These are phyloP conservation scores for Komagataella pseudopastoris DNA, from an alignment of 805 yeast species.

Conservation along the genomic window DNA sequence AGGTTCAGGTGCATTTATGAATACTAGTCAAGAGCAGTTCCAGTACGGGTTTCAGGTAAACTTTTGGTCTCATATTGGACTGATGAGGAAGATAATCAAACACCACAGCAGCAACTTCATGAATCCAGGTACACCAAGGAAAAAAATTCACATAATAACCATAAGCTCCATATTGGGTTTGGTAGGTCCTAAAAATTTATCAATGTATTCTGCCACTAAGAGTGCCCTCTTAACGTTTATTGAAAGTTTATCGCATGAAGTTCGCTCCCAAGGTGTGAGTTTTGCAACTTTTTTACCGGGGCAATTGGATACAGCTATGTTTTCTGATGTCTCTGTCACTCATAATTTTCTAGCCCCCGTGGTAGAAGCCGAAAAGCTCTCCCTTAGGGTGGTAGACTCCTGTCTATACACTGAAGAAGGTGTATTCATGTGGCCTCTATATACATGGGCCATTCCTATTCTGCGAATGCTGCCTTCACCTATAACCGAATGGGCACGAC, in stretches of 20 bases:
- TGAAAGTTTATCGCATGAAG: conserved; percentile 30
- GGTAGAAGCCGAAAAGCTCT: conserved; percentile 23
- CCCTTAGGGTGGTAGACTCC: conserved; percentile 18
- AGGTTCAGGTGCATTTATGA: conserved; percentile 17
- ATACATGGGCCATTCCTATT: conserved; percentile 29
- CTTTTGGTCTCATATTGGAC: conserved; percentile 26
- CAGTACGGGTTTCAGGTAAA: conserved; percentile 22
- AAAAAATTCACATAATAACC: conserved; percentile 24
- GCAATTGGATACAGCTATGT: conserved; percentile 35
- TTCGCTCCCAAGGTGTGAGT: conserved; percentile 4
- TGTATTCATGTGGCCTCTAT: conserved; percentile 28
- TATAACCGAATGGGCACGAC: conserved; percentile 18
- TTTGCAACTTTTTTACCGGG: conserved; percentile 33
- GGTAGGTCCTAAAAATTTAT: conserved; percentile 32
- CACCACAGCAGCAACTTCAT: conserved; percentile 22
- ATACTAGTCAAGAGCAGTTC: conserved; percentile 8
- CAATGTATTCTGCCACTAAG: conserved; percentile 35
- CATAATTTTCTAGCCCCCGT: conserved; percentile 31
- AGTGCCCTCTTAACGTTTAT: conserved; percentile 29
- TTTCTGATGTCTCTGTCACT: conserved; percentile 27
- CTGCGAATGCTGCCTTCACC: conserved; percentile 26
- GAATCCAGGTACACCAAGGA: conserved; percentile 2
- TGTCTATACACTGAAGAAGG: conserved; percentile 27
- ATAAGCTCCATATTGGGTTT: conserved; percentile 34
- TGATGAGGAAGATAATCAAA: conserved; percentile 18